phyloP scores from a whole-genome alignment of 2,329 filamentous ascomycete genomes.

The Thielaviopsis ethacetica region DNA sequence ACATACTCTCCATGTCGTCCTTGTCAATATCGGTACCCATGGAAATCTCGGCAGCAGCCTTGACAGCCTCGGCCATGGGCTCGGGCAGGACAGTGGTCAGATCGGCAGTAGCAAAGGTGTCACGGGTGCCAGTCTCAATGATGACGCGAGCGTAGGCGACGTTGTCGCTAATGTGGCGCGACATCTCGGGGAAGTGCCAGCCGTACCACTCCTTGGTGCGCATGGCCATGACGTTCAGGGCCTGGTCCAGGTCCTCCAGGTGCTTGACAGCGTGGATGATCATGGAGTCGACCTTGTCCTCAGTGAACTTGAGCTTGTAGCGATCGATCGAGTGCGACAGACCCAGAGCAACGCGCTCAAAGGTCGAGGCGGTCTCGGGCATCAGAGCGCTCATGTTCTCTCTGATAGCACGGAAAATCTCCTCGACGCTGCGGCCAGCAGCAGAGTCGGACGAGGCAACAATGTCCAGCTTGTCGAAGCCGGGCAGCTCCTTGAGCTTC shows the following conservation, averaged over 20 bases:
- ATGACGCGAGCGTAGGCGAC: conserved; percentile 83
- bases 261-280: conserved; percentile 93
- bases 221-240: conserved; percentile 98
- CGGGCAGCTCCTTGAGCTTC: conserved; percentile 81
- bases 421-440: conserved; percentile 43
- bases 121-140: conserved; percentile 74
- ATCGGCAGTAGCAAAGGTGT: conserved; percentile 59
- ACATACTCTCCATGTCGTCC: conserved; percentile 62
- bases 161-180: conserved; percentile 94
- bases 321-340: conserved; percentile 91
- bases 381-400: conserved; percentile 81
- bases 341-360: conserved; percentile 89
- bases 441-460: conserved; percentile 63
- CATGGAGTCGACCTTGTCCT: conserved; percentile 98
- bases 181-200: conserved; percentile 98
- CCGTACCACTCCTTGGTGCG: conserved; percentile 99
- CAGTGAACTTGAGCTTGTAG: conserved; percentile 96
- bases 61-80: conserved; percentile 82
- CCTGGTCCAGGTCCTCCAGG: conserved; percentile 93
- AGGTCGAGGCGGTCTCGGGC: conserved; percentile 67
- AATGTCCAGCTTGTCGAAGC: conserved; percentile 69
- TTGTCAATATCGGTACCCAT: conserved; percentile 97
- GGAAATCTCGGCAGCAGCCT: conserved; percentile 85
- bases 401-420: conserved; percentile 88
- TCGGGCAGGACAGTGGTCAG: conserved; percentile 85